These are phyloP conservation scores for Neurospora crassa DNA, from an alignment of 2,329 filamentous ascomycete species.

Conservation along the genomic window DNA sequence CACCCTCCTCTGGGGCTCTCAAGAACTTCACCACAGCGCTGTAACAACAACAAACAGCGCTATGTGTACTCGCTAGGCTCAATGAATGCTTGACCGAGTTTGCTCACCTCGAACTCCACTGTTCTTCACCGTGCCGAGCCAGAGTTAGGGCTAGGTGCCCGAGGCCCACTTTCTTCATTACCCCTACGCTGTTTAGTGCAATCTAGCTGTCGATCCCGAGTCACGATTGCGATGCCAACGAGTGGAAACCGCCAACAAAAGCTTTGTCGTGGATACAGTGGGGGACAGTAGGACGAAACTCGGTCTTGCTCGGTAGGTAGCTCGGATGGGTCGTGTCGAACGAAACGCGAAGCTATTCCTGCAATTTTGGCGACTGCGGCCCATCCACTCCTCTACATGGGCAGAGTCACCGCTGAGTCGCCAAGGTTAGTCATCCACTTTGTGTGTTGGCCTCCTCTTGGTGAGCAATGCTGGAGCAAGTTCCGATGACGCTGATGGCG, in stretches of 20 bases:
- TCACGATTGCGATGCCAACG: background rate
- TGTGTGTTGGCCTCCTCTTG: background rate
- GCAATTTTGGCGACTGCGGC: background rate
- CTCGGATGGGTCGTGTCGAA: background rate
- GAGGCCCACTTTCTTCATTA: background rate
- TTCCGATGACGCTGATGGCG: background rate
- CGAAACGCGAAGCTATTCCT: background rate
- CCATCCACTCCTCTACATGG: background rate
- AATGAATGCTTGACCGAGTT: background rate
- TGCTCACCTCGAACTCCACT: background rate
- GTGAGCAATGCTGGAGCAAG: background rate
- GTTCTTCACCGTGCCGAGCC: background rate
- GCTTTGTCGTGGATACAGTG: background rate
- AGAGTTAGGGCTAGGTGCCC: background rate
- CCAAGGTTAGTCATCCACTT: background rate
- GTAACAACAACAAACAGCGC: background rate
- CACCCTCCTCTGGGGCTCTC: background rate
- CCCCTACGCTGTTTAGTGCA: background rate
- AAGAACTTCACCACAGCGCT: background rate
- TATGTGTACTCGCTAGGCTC: background rate
- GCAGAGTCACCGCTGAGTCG: background rate
- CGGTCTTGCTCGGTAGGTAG: background rate
- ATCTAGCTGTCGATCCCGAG: background rate
- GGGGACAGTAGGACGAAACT: background rate
- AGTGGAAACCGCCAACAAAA: background rate